A percentile compares a stretch with the other conserved stretches of the same genome.
These are phyloP conservation scores for Ganoderma sp. DNA, from an alignment of 1,284 basidiomycete genomes.

Conservation along the genomic window DNA sequence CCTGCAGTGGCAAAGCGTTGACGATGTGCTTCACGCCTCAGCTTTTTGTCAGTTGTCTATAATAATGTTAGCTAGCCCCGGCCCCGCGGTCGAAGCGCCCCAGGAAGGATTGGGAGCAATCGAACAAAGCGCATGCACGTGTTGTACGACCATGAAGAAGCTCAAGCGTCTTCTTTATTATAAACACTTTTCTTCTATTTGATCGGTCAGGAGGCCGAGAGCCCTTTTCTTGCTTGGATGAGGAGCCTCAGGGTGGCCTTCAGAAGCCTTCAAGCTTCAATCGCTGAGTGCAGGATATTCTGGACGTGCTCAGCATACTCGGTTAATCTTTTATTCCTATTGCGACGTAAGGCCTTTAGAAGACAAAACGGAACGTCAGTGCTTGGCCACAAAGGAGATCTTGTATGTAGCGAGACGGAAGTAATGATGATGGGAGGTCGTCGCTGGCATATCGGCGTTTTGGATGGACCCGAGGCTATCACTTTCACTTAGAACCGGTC, in stretches of 20 bases:
- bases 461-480: no score
- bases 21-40: background rate
- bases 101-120: background rate
- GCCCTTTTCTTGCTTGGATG: background rate
- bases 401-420: no score
- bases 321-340: background rate
- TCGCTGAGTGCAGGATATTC: background rate
- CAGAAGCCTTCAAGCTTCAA: no score
- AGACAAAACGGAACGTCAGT: background rate
- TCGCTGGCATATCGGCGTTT: no score
- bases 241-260: background rate
- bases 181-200: background rate
- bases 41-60: slow-evolving; percentile 1
- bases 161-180: background rate
- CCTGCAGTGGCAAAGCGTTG: background rate
- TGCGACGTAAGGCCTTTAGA: background rate
- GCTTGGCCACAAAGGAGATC: background rate
- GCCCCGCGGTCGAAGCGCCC: background rate
- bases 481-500: no score
- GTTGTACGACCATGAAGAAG: background rate
- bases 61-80: background rate
- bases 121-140: background rate
- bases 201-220: background rate
- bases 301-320: background rate
- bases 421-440: no score